Evolutionary conservation across 805 yeast genomes (phyloP).

Genomic region (Hanseniaspora osmophila): DNA sequence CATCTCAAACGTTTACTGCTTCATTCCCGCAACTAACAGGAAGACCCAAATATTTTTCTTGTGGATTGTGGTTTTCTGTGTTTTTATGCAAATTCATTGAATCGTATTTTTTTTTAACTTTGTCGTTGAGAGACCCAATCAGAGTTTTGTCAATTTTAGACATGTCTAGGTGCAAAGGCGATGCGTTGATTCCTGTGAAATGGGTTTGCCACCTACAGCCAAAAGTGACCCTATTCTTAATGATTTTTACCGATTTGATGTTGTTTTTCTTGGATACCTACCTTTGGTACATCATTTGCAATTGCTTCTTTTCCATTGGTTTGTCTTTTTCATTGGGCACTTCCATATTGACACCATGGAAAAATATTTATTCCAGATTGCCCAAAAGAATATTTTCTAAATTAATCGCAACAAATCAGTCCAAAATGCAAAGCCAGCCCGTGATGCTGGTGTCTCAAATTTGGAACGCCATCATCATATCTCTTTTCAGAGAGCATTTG

Average conservation of each 20-base stretch:
- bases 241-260: slow-evolving; percentile 47
- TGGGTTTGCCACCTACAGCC: slow-evolving; percentile 48
- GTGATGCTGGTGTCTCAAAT: slow-evolving; percentile 50
- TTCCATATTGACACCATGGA: slow-evolving; percentile 83
- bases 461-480: slow-evolving; percentile 75
- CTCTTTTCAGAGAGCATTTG: slow-evolving; percentile 72
- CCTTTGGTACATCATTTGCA: slow-evolving; percentile 75
- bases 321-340: slow-evolving; percentile 63
- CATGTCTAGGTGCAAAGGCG: slow-evolving; percentile 48
- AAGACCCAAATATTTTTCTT: slow-evolving; percentile 44
- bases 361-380: slow-evolving; percentile 58
- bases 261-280: slow-evolving; percentile 71
- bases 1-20: slow-evolving; percentile 46
- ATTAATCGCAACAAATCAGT: slow-evolving; percentile 37
- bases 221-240: slow-evolving; percentile 35
- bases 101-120: slow-evolving; percentile 63
- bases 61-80: slow-evolving; percentile 55
- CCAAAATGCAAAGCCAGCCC: slow-evolving; percentile 34
- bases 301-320: slow-evolving; percentile 56
- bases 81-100: slow-evolving; percentile 58
- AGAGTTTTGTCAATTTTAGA: slow-evolving; percentile 49
- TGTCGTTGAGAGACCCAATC: slow-evolving; percentile 60
- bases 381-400: slow-evolving; percentile 69
- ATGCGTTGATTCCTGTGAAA: slow-evolving; percentile 15
- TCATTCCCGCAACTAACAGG: slow-evolving; percentile 41